These are phyloP conservation scores for Aureobasidium pullulans DNA, from an alignment of 2,329 filamentous ascomycete species.

Conservation along the genomic window DNA sequence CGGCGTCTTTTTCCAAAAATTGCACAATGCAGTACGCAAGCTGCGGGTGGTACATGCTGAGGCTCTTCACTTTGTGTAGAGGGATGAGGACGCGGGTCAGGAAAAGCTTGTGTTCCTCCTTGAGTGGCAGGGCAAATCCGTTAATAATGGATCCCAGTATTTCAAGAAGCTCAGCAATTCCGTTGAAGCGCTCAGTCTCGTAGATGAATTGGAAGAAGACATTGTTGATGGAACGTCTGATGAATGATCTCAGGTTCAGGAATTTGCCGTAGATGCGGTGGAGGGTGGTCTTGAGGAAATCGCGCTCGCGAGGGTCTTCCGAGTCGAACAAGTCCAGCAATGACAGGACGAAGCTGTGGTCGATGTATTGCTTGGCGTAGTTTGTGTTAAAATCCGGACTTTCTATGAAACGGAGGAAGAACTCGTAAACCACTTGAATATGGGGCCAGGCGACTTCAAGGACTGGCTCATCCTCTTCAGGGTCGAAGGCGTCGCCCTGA, in stretches of 20 bases:
- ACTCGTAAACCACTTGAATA: slow-evolving; percentile 98
- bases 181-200: slow-evolving; percentile 97
- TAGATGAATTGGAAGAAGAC: slow-evolving; percentile 99
- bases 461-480: slow-evolving; percentile 96
- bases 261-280: slow-evolving; percentile 99
- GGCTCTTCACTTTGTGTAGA: slow-evolving; percentile 93
- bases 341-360: slow-evolving; percentile 92
- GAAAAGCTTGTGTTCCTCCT: slow-evolving; percentile 98
- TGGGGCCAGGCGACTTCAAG: slow-evolving; percentile 98
- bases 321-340: slow-evolving; percentile 97
- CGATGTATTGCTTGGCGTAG: slow-evolving; percentile 97
- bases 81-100: slow-evolving; percentile 87
- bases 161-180: slow-evolving; percentile 91
- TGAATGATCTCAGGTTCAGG: slow-evolving; percentile 93
- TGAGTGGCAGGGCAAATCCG: slow-evolving; percentile 89
- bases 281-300: slow-evolving; percentile 95
- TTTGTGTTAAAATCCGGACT: slow-evolving; percentile 99
- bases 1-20: slow-evolving; percentile 95
- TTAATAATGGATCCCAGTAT: slow-evolving; percentile 99
- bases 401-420: slow-evolving; percentile 97
- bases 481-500: slow-evolving; percentile 95
- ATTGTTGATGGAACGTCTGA: slow-evolving; percentile 97
- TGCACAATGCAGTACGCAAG: slow-evolving; percentile 98
- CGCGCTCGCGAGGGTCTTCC: slow-evolving; percentile 89
- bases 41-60: slow-evolving; percentile 99